Base-by-base conservation (phyloP, 2,329 filamentous ascomycete species). In the Exserohilum rostratum region DNA sequence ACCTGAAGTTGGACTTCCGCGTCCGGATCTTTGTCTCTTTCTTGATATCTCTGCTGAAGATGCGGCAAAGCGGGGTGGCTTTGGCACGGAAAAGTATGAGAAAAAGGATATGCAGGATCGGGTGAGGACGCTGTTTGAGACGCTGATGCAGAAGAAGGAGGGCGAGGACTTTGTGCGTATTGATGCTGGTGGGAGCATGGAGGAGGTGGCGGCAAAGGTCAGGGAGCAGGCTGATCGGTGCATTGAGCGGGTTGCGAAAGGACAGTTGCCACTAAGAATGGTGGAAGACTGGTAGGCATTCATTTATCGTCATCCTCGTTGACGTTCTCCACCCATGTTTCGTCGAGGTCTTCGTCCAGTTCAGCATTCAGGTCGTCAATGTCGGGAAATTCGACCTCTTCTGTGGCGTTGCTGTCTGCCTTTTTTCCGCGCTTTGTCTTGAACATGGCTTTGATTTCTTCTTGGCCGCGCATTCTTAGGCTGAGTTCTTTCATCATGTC, bases 1-100 rank as follows among this genome's bases (percentile, higher is more conserved):
- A 13, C 91, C 93, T 1, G 95, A 98, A 67, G 83, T 90, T 12
- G 93, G 93, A 0, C 82, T 99, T 0, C 93, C 95, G 1, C 85
- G 89, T 4, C 93, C 95, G 0, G 95, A 99, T 77, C 72, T 93
- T 9, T 91, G 93, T 10, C 75, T 98, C 0, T 98, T 98, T 70
- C 82, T 99, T 29, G 90, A 95, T 69, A 84, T 98, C 46, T 85
- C 88, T 6, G 85, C 90, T 31, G 84, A 87, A 44, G 84, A 87
- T 55, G 92, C 92, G 9, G 85, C 84, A 27, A 82, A 83, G 65
- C 82, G 95, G 15, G 92, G 91, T n/a, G 93, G 91, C 0, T 99
- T 88, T 80, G 95, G 95, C 1, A 84, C 83, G 15, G 95, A 99
- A 80, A 83, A 90, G 59, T 99, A 98, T 70, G 95, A 99, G 78